Evolutionary conservation across 805 yeast species (phyloP).

Genomic region (Grigorovia humatica): DNA sequence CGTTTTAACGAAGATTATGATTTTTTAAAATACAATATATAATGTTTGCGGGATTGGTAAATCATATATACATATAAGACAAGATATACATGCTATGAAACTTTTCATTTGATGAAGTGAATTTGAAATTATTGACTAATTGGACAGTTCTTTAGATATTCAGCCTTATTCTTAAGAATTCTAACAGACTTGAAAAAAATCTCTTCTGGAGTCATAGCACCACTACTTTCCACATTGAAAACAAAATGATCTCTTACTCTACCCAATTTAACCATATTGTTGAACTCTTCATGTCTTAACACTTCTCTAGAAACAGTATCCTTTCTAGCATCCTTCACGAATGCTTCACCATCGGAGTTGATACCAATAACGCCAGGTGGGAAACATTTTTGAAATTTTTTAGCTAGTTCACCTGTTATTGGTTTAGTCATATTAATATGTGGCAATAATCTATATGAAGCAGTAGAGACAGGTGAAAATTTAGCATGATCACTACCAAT

Average conservation of each 20-base stretch:
- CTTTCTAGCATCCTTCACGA: conserved; percentile 78
- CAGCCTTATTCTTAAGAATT: conserved; percentile 76
- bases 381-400: conserved; percentile 78
- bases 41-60: not conserved
- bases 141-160: conserved; percentile 68
- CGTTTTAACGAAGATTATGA: not conserved
- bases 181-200: conserved; percentile 85
- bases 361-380: conserved; percentile 87
- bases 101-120: not conserved
- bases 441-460: conserved; percentile 89
- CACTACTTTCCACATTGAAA: conserved; percentile 88
- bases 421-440: conserved; percentile 67
- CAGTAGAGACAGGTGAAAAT: conserved; percentile 94
- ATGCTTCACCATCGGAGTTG: conserved; percentile 56
- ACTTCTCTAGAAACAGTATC: conserved; percentile 98
- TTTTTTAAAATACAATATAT: not conserved
- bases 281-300: conserved; percentile 82
- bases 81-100: not conserved
- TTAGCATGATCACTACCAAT: conserved; percentile 94
- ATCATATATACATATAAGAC: not conserved
- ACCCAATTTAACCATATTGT: conserved; percentile 82
- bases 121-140: conserved; percentile 40
- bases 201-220: conserved; percentile 96
- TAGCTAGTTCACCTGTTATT: conserved; percentile 67
- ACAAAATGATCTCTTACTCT: conserved; percentile 88